Base-by-base conservation (phyloP, 73 alveolate genomes). In the Breviolum minutum region DNA sequence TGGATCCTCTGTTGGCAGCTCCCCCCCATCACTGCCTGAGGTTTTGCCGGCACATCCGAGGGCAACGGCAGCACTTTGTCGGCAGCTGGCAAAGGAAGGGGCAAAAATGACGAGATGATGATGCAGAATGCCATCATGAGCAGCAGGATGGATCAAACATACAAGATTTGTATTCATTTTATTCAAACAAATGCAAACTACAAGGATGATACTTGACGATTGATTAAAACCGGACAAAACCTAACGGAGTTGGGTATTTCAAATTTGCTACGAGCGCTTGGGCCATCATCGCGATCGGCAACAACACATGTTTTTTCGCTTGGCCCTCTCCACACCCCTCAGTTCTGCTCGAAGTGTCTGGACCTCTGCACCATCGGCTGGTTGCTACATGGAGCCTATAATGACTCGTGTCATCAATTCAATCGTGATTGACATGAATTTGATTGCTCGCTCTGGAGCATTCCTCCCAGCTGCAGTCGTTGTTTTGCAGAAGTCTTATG, bases 41-140 rank as follows among this genome's bases (percentile, higher is more conserved):
- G 98, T 32, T 14, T 13, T 27, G 98, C 80, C 40, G 98, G 98
- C 69, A 81, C 91, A 3, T 92, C 98, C 20, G 98, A 92, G n/a
- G 98, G 98, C 64, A 92, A 48, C 66, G 83, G 89, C 86, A 89
- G 87, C 77, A 69, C 87, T 89, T 89, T 69, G 96, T 89, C 96
- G 87, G 96, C 96, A 70, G 96, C 96, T 87, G 85, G 89, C 89
- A 76, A n/a, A 27, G 63, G 85, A 13, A 63, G 62, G 8, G 62
- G 61, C n/a, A 20, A 20, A 29, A 63, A 11, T 22, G 30, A 13
- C n/a, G 48, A 8, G 26, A 71, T 8, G 40, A 8, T 13, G n/a
- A 17, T 8, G 26, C 26, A 71, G 26, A 5, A 22, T 1, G 19
- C 40, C 13, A 8, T 29, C 7, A 26, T 8, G 8, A 27, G 82